Conservation (phyloP, 2,329 filamentous ascomycete genomes). For the Colletotrichum sp. region DNA sequence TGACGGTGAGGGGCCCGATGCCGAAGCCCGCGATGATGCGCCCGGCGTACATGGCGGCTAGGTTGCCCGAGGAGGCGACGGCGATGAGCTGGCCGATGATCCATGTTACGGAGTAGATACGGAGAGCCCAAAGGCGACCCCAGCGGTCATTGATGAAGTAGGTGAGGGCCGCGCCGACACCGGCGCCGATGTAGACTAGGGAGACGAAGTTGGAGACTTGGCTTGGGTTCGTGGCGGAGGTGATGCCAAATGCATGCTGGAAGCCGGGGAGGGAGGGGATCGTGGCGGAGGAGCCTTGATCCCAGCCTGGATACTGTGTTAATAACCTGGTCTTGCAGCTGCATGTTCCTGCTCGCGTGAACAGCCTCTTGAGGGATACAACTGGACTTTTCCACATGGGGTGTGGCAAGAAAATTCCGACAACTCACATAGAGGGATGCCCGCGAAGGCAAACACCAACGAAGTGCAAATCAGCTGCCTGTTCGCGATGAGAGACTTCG, state of each 20-base stretch:
- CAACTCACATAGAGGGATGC: not conserved
- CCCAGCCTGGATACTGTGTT: not conserved
- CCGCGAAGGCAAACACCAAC: not conserved
- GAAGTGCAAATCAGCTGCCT: not conserved
- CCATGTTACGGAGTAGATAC: conserved; percentile 39
- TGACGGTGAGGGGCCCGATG: not conserved
- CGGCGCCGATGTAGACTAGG: conserved; percentile 32
- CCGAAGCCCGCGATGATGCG: conserved; percentile 41
- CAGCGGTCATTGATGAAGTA: conserved; percentile 46
- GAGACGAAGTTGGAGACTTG: conserved; percentile 39
- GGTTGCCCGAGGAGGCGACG: conserved; percentile 24
- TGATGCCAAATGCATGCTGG: conserved; percentile 36
- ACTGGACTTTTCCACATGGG: not conserved
- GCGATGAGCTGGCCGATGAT: conserved; percentile 38
- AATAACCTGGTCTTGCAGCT: not conserved
- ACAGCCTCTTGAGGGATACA: not conserved
- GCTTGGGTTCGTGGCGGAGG: conserved; percentile 18
- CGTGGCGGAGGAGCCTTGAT: conserved; percentile 16
- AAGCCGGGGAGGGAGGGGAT: conserved; percentile 38
- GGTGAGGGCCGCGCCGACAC: conserved; percentile 27
- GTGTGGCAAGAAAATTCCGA: fast-evolving
- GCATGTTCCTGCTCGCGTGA: not conserved
- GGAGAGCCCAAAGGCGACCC: conserved; percentile 42
- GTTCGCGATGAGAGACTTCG: not conserved
- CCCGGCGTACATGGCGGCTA: conserved; percentile 35